Conservation (phyloP, 371 early-diverging fungal genomes). For the Apophysomyces trapeziformis region DNA sequence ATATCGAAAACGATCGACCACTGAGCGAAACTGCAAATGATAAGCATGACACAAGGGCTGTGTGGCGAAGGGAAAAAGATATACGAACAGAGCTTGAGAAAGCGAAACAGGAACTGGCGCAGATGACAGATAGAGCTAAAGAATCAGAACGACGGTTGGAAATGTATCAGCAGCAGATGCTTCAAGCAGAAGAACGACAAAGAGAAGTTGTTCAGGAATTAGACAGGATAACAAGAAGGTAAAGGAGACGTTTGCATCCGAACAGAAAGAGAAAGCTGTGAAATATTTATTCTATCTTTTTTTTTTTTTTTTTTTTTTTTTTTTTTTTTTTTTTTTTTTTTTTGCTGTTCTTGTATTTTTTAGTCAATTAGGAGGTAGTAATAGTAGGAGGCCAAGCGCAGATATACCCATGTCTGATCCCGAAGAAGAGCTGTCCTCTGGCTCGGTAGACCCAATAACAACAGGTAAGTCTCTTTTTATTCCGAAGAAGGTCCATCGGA, state of each 20-base stretch:
- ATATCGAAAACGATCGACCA: constrained; percentile 57
- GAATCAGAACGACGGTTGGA: constrained; percentile 41
- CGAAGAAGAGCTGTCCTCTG: background rate
- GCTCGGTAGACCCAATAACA: background rate
- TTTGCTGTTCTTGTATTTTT: background rate
- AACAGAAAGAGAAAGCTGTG: constrained; percentile 4
- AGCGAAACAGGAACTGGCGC: constrained; percentile 31
- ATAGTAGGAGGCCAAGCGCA: background rate
- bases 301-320: background rate
- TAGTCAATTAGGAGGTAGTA: background rate
- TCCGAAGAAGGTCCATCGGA: too few species aligned
- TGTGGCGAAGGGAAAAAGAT: constrained; percentile 50
- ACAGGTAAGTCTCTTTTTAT: background rate
- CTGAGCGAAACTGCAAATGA: constrained; percentile 30
- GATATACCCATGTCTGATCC: constrained; percentile 11
- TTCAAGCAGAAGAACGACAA: constrained; percentile 40
- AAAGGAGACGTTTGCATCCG: background rate
- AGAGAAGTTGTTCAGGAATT: constrained; percentile 33
- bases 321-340: background rate
- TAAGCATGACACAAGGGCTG: constrained; percentile 32
- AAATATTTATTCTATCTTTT: background rate
- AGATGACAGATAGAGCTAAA: constrained; percentile 32
- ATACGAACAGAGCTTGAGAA: constrained; percentile 42
- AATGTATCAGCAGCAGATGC: constrained; percentile 27
- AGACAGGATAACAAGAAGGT: constrained; percentile 18